Evolutionary conservation across 345 rosid genomes (phyloP).

Genomic region (Streptanthus diversifolius): DNA sequence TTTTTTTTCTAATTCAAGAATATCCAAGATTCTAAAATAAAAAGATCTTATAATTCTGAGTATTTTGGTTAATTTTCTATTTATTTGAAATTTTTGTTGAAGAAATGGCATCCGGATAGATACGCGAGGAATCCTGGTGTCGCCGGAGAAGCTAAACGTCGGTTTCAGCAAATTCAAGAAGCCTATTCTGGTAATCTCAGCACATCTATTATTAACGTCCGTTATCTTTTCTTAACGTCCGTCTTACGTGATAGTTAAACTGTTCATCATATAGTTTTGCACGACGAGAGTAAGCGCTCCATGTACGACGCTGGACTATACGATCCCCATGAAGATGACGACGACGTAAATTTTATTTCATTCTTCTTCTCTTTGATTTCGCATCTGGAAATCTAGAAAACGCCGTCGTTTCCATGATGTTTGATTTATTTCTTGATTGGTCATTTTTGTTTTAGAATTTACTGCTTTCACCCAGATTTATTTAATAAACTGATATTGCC

Average conservation of each 20-base stretch:
- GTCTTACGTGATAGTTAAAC: neutral
- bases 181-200: conserved; percentile 77
- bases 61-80: neutral
- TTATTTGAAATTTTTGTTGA: neutral
- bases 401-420: neutral
- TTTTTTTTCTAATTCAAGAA: neutral
- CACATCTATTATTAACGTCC: no score
- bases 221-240: conserved; percentile 8
- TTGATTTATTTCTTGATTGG: neutral
- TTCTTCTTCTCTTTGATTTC: neutral
- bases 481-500: neutral
- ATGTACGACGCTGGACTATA: conserved; percentile 81
- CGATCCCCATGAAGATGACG: conserved; percentile 83
- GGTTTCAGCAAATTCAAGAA: conserved; percentile 90
- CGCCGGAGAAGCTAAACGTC: conserved; percentile 74
- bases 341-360: conserved; percentile 50
- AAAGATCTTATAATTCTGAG: neutral
- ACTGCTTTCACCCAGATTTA: neutral
- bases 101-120: conserved; percentile 97
- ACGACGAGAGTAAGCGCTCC: conserved; percentile 61
- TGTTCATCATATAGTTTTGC: conserved; percentile 42
- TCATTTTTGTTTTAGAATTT: neutral
- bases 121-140: conserved; percentile 48
- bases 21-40: neutral
- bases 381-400: no score